Conservation (phyloP, 2,329 filamentous ascomycete species). For the Fusarium keratoplasticum region DNA sequence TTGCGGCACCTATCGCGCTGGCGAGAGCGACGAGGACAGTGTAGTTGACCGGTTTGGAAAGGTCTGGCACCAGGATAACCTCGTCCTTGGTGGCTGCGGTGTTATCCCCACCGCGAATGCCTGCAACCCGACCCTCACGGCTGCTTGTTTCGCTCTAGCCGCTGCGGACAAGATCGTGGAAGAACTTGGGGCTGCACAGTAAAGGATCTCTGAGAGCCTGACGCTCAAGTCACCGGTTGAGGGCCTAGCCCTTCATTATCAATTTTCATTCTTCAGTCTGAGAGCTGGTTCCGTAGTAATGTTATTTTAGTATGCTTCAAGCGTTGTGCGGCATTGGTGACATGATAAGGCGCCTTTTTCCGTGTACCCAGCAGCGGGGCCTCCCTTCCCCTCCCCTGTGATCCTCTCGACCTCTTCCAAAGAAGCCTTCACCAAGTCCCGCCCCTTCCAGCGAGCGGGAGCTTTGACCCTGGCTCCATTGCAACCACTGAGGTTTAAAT, state of each 20-base stretch:
- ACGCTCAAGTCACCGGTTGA: background rate
- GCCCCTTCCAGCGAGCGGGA: too few species aligned
- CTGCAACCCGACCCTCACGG: slow-evolving; percentile 5
- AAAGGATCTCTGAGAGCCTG: background rate
- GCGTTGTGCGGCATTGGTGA: background rate
- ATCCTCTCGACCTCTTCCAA: too few species aligned
- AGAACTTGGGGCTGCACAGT: background rate
- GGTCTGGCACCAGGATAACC: background rate
- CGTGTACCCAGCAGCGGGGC: too few species aligned
- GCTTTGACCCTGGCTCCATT: too few species aligned
- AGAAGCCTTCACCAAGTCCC: too few species aligned
- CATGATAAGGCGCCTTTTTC: too few species aligned
- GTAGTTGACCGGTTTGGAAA: slow-evolving; percentile 5
- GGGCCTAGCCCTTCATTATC: background rate
- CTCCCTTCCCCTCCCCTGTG: too few species aligned
- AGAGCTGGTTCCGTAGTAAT: background rate
- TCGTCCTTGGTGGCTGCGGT: slow-evolving; percentile 4
- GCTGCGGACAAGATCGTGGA: slow-evolving; percentile 11
- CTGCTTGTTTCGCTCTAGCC: slow-evolving; percentile 8
- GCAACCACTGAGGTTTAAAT: too few species aligned
- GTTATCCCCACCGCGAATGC: slow-evolving; percentile 11
- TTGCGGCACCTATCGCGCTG: slow-evolving; percentile 7
- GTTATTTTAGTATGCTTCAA: background rate
- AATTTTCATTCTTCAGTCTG: background rate
- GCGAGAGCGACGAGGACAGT: background rate